phyloP scores from a whole-genome alignment of 2,329 filamentous ascomycete species.

The Neonectria neomacrospora region DNA sequence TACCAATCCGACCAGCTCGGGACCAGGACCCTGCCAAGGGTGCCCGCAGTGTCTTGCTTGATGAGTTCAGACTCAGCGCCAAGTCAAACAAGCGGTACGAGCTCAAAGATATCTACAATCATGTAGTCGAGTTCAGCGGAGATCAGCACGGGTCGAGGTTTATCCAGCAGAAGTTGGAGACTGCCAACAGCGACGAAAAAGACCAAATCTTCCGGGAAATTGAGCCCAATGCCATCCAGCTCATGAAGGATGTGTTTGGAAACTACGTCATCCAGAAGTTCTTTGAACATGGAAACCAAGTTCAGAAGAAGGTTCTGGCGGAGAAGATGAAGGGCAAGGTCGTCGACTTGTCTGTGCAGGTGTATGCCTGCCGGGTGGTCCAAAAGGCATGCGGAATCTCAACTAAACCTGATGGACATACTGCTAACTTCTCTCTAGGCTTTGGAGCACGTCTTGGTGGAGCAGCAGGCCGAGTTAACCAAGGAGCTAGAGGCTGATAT shows the following conservation, averaged over 20 bases:
- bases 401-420: constrained; percentile 7
- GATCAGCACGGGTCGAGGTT: constrained; percentile 96
- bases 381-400: constrained; percentile 74
- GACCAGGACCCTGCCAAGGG: constrained; percentile 70
- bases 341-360: constrained; percentile 80
- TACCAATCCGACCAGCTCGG: constrained; percentile 54
- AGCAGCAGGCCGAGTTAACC: constrained; percentile 87
- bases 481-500: constrained; percentile 84
- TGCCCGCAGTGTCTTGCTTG: constrained; percentile 76
- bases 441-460: constrained; percentile 88
- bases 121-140: constrained; percentile 93
- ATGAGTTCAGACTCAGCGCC: constrained; percentile 80
- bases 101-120: constrained; percentile 86
- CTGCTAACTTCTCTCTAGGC: constrained; percentile 64
- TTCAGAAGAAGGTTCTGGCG: constrained; percentile 89
- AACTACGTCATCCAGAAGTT: constrained; percentile 99
- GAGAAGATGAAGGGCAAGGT: constrained; percentile 90
- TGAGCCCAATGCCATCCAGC: constrained; percentile 80
- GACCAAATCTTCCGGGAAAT: constrained; percentile 91
- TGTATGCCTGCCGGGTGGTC: constrained; percentile 95
- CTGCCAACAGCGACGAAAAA: constrained; percentile 95
- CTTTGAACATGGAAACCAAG: constrained; percentile 94
- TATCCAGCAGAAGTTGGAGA: constrained; percentile 92
- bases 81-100: constrained; percentile 82
- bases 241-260: constrained; percentile 97